These are phyloP conservation scores for rapeseed (Brassica napus) DNA, from an alignment of 345 rosid species.

Conservation along the genomic window DNA sequence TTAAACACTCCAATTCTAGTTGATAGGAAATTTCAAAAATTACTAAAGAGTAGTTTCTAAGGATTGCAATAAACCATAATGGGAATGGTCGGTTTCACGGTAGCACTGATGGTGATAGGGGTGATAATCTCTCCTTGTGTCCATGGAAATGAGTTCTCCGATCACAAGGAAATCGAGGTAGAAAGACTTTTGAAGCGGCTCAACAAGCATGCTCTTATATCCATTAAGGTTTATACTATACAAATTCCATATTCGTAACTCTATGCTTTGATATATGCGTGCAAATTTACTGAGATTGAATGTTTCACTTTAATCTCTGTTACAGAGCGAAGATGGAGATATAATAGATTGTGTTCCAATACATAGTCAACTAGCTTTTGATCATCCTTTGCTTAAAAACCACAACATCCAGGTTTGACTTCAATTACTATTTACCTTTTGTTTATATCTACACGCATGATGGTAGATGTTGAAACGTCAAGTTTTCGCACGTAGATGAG, in stretches of 20 bases:
- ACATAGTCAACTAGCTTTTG: conserved; percentile 38
- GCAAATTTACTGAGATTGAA: not conserved
- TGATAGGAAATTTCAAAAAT: not conserved
- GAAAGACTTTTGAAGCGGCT: conserved; percentile 54
- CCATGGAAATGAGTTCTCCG: conserved; percentile 2
- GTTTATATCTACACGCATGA: not conserved
- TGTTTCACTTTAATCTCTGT: not conserved
- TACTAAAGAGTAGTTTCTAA: conserved; percentile 1
- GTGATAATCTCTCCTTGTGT: not conserved
- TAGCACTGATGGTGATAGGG: not conserved
- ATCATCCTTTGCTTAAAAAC: conserved; percentile 41
- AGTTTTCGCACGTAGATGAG: conserved; percentile 42
- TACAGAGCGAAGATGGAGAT: conserved; percentile 41
- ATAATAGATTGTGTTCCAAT: conserved; percentile 41
- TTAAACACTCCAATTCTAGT: conserved; percentile 10
- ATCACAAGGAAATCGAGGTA: conserved; percentile 30
- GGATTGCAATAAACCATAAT: not conserved
- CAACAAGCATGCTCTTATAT: conserved; percentile 59
- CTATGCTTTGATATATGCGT: not conserved
- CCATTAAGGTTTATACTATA: conserved; percentile 53
- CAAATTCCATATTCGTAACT: not conserved
- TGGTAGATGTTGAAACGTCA: not conserved
- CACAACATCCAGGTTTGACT: conserved; percentile 40
- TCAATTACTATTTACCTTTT: not conserved
- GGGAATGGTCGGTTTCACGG: not conserved